These are phyloP conservation scores for Byssochlamys sp. DNA, from an alignment of 2,329 filamentous ascomycete species.

Conservation along the genomic window DNA sequence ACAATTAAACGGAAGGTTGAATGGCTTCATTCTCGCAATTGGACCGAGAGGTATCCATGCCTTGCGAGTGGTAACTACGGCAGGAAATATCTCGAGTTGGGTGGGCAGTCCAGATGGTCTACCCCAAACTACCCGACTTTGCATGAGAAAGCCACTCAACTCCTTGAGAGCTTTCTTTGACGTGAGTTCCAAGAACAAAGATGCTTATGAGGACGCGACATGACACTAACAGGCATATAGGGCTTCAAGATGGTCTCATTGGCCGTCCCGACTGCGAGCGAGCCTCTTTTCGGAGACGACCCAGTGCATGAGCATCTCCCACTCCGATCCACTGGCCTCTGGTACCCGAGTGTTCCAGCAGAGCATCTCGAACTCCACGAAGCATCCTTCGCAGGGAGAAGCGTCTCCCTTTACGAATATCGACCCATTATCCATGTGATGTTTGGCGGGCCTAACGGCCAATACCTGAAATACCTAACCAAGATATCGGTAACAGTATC, in stretches of 20 bases:
- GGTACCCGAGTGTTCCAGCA: slow-evolving; percentile 12
- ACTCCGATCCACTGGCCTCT: slow-evolving; percentile 10
- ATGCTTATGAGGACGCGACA: too few species aligned
- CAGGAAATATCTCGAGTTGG: slow-evolving; percentile 10
- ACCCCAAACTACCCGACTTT: slow-evolving; percentile 10
- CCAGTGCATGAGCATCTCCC: slow-evolving; percentile 5
- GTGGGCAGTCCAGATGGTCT: slow-evolving; percentile 7
- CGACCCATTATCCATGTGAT: slow-evolving; percentile 11
- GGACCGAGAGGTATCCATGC: slow-evolving; percentile 12
- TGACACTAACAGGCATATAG: background rate
- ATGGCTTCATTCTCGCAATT: slow-evolving; percentile 9
- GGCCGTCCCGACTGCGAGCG: slow-evolving; percentile 7
- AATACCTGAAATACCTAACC: slow-evolving; percentile 11
- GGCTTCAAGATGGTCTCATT: slow-evolving; percentile 13
- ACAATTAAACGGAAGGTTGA: slow-evolving; percentile 1
- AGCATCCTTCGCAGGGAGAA: slow-evolving; percentile 3
- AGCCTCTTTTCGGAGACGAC: slow-evolving; percentile 5
- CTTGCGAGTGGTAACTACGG: slow-evolving; percentile 6
- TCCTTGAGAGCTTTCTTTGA: slow-evolving; percentile 11
- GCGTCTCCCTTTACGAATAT: slow-evolving; percentile 6
- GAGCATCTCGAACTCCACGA: slow-evolving; percentile 8
- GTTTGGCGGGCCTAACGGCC: slow-evolving; percentile 11
- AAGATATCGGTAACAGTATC: slow-evolving; percentile 11
- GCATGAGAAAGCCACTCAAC: slow-evolving; percentile 9
- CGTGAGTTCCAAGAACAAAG: slow-evolving; percentile 2